Conservation (phyloP, 2,329 filamentous ascomycete species). For the Penicillium sp. region DNA sequence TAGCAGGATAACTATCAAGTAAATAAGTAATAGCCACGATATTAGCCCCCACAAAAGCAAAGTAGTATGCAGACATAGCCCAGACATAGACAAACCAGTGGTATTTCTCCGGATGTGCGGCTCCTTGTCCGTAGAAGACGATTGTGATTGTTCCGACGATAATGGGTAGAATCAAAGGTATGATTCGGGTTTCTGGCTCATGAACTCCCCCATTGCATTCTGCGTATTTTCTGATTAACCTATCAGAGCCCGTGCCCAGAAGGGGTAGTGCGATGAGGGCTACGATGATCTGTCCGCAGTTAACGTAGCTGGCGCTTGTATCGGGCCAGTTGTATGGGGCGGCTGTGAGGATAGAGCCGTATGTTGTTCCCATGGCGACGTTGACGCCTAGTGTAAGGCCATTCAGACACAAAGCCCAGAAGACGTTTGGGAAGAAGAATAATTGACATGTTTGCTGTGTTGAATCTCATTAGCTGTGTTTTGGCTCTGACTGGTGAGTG, state of each 20-base stretch:
- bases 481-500: neutral
- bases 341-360: slow-evolving; percentile 37
- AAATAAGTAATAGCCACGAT: slow-evolving; percentile 49
- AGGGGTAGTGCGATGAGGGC: slow-evolving; percentile 42
- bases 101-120: slow-evolving; percentile 32
- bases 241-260: slow-evolving; percentile 43
- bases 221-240: slow-evolving; percentile 38
- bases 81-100: slow-evolving; percentile 29
- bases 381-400: slow-evolving; percentile 42
- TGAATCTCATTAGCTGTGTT: neutral
- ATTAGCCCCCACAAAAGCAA: slow-evolving; percentile 40
- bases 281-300: slow-evolving; percentile 43
- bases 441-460: slow-evolving; percentile 30
- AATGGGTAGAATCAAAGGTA: slow-evolving; percentile 39
- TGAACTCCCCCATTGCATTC: slow-evolving; percentile 41
- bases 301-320: slow-evolving; percentile 38
- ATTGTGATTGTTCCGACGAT: slow-evolving; percentile 40
- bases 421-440: slow-evolving; percentile 44
- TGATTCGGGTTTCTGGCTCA: slow-evolving; percentile 43
- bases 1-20: slow-evolving; percentile 48
- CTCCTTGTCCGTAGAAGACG: slow-evolving; percentile 43
- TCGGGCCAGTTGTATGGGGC: slow-evolving; percentile 43
- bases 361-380: slow-evolving; percentile 45
- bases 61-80: slow-evolving; percentile 27
- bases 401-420: slow-evolving; percentile 45